Evolutionary conservation across 768 basidiomycete species (phyloP).

Genomic region (Pleurotus tuber-regium): DNA sequence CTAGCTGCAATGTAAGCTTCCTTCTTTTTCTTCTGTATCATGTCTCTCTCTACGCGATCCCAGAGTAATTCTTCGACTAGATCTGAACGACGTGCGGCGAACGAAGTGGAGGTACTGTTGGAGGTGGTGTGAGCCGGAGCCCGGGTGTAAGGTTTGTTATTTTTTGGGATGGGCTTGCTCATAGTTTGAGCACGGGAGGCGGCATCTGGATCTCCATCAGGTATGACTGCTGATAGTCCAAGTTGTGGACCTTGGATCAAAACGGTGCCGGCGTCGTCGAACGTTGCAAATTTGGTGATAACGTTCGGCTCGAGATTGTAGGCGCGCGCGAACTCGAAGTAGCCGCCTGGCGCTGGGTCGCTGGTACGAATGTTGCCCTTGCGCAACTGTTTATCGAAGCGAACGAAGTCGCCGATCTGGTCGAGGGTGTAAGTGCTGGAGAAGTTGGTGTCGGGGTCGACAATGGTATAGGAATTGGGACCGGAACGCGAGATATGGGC

Average conservation of each 20-base stretch:
- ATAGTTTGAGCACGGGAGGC: neutral
- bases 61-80: neutral
- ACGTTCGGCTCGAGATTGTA: neutral
- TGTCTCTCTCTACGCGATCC: neutral
- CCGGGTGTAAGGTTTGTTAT: neutral
- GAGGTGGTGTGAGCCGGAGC: neutral
- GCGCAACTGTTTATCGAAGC: neutral
- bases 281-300: neutral
- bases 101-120: neutral
- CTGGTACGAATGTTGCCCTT: neutral
- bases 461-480: neutral
- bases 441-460: neutral
- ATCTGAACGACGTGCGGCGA: neutral
- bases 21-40: neutral
- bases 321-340: neutral
- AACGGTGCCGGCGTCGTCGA: neutral
- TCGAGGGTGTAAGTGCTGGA: neutral
- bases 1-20: neutral
- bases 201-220: neutral
- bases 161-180: neutral
- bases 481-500: neutral
- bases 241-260: neutral
- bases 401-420: neutral
- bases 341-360: neutral
- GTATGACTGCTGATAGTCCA: neutral